Evolutionary conservation across 805 yeast genomes (phyloP), one percentile per base, ranked within the genome.

Genomic region (Yarrowia phangngaensis): DNA sequence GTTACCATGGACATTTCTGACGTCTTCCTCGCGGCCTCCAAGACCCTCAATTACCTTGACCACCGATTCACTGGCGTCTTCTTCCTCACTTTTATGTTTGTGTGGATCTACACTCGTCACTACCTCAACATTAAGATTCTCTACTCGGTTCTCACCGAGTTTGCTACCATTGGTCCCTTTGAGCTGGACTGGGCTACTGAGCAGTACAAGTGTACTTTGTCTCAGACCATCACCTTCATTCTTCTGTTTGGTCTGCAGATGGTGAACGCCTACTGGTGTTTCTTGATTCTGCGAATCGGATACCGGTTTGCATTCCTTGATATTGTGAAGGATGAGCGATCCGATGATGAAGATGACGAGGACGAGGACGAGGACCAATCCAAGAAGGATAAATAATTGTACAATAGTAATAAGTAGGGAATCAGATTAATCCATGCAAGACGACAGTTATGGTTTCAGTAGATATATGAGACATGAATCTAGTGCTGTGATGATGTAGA

Each of bases 1-100:
- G 76, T 92, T 58, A 87, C 97, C 17, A 92, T 92, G 99, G 99
- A 92, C 66, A 74, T 88, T 28, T 84, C 95, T 13, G 99, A 92
- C 70, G 80, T 87, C 65, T 84, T 88, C 67, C 70, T 92, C 56
- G 82, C 96, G 6, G 58, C 72, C 4, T 85, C 97, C 20, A 92
- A 92, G 66, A 78, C 86, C n/a, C 67, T 87, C 53, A 90, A 86
- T 67, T 92, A 92, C 63, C 64, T 94, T 52, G 84, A 88, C 58
- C 79, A 88, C 3, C 58, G 72, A 4, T 51, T 78, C 4, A 76
- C 81, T 2, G 79, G 74, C 0, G 82, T 84, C 9, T 76, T 84
- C 59, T 86, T 86, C 56, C 57, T 75, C 8, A n/a, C 77, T 2
- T 94, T 92, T 58, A 75, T 83, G 36, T 59, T 58, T 4, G 75